phyloP scores from a whole-genome alignment of 257 asterid species.

The Thymus mandschuricus region DNA sequence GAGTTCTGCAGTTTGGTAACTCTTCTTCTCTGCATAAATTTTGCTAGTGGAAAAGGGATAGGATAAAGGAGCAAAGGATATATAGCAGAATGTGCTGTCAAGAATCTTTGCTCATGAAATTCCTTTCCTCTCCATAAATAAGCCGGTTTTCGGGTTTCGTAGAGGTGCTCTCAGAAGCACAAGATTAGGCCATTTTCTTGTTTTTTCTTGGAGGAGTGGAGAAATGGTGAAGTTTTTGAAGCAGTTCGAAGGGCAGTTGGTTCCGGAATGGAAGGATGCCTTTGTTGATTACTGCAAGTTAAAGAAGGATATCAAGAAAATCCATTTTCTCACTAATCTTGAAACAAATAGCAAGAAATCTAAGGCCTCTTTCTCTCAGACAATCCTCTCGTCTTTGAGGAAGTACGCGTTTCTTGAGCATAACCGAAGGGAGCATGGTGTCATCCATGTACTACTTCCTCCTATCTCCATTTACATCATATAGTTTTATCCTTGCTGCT shows the following conservation, averaged over 20 bases:
- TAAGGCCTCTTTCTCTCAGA: constrained; percentile 25
- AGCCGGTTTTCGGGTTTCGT: constrained; percentile 33
- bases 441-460: constrained; percentile 57
- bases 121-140: constrained; percentile 67
- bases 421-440: constrained; percentile 46
- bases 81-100: constrained; percentile 69
- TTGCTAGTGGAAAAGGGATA: constrained; percentile 68
- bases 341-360: constrained; percentile 27
- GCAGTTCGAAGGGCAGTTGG: constrained; percentile 85
- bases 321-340: constrained; percentile 43
- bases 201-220: neutral
- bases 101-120: constrained; percentile 47
- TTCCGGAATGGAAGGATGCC: constrained; percentile 98
- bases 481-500: neutral
- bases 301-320: constrained; percentile 77
- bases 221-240: constrained; percentile 85
- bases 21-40: constrained; percentile 38
- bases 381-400: constrained; percentile 41
- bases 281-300: constrained; percentile 86
- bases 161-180: constrained; percentile 34
- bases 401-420: constrained; percentile 44
- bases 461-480: neutral
- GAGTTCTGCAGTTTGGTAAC: constrained; percentile 24
- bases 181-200: neutral
- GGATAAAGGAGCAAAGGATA: constrained; percentile 58